Base-by-base conservation (phyloP, 2,329 filamentous ascomycete species). In the Aspergillus brasiliensis region DNA sequence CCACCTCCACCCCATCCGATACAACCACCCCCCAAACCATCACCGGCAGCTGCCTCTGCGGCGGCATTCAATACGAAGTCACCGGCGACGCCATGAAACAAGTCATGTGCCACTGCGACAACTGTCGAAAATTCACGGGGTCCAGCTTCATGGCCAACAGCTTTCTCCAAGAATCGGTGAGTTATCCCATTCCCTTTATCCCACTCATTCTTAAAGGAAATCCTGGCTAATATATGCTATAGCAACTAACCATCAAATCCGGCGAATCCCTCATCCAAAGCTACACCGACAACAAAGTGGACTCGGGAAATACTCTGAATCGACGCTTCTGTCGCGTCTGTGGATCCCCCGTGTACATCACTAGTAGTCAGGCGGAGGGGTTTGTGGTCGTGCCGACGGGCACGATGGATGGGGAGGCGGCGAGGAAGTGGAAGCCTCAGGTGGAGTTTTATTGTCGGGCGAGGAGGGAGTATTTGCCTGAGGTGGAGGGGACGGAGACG, bases 71-170 rank as follows among this genome's bases (percentile, higher is more conserved):
- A 15, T 70, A 67, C 54, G 42, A 64, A 51, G 8, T 69, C 5
- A 60, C 56, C n/a, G 67, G 62, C 5, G 19, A 38, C 1, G 65
- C 67, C 0, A 11, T 57, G 11, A 55, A 58, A 15, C 60, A 57
- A 34, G 51, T 66, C 3, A 44, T 67, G 25, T 70, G 68, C 55
- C 64, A 70, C 58, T 70, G 68, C 46, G 52, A 66, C 17, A 69
- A 58, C 23, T 70, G 68, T 49, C 68, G 67, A 28, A 67, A 70
- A 40, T 47, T 51, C 27, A 66, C 59, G 10, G 68, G 67, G 0
- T 69, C 67, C 1, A 58, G 55, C 2, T 69, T 68, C 21, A 61
- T 65, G 51, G 62, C 67, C 8, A 69, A 69, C 46, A 65, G 65
- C 52, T 53, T 62, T 7, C 65, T 64, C 31, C 49, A 55, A 19